Evolutionary conservation across 345 rosid species (phyloP).

Genomic region (Syzygium aromaticum): DNA sequence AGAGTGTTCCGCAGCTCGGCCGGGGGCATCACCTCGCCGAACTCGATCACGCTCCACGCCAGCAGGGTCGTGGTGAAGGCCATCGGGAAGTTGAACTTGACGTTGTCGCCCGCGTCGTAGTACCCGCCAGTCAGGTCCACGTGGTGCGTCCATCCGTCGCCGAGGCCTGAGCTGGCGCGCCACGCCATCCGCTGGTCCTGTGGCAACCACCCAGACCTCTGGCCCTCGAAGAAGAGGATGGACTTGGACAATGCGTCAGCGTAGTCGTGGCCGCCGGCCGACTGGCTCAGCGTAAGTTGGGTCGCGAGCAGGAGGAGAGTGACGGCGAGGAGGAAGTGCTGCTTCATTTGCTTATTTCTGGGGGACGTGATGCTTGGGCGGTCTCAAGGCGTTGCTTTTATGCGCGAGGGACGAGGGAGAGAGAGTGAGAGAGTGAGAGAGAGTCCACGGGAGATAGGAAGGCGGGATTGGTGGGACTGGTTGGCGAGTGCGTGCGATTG

Average conservation of each 20-base stretch:
- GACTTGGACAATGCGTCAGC: constrained; percentile 73
- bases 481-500: not conserved
- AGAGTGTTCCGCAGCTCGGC: constrained; percentile 47
- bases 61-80: constrained; percentile 89
- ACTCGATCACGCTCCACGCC: constrained; percentile 86
- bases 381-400: not conserved
- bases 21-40: constrained; percentile 73
- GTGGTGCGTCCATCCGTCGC: constrained; percentile 66
- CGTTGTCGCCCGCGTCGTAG: constrained; percentile 94
- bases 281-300: constrained; percentile 1
- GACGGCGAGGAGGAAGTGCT: not conserved
- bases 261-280: constrained; percentile 45
- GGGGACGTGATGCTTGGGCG: not conserved
- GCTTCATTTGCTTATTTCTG: not conserved
- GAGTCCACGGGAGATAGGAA: not conserved
- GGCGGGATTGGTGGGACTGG: not conserved
- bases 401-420: not conserved
- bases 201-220: constrained; percentile 80
- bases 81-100: constrained; percentile 90
- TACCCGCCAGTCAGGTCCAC: constrained; percentile 81
- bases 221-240: constrained; percentile 95
- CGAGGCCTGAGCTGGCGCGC: constrained; percentile 67
- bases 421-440: not conserved
- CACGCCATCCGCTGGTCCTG: constrained; percentile 56
- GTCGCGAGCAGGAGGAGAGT: not conserved